A percentile compares a stretch with the other conserved stretches of the same genome.
These are phyloP conservation scores for Colletotrichum brevisporum DNA, from an alignment of 2,329 filamentous ascomycete species.

Conservation along the genomic window DNA sequence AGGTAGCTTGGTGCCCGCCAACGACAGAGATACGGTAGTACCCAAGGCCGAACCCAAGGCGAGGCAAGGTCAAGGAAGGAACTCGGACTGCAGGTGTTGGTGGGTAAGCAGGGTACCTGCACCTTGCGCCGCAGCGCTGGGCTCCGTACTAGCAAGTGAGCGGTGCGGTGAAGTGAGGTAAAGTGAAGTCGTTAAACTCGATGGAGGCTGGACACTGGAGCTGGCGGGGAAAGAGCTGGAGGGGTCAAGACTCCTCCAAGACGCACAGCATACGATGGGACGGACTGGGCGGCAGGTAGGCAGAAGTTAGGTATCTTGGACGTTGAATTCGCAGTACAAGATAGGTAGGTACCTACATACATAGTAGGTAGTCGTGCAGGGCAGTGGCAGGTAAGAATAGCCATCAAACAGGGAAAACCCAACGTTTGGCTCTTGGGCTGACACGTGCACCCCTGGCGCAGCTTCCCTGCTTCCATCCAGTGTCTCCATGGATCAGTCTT, in stretches of 20 bases:
- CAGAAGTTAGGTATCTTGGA: too few species aligned
- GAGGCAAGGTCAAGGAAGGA: constrained; percentile 12
- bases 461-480: constrained; percentile 16
- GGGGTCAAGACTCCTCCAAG: constrained; percentile 13
- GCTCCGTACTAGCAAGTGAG: neutral
- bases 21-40: too few species aligned
- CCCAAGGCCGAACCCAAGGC: neutral
- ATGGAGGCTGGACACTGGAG: too few species aligned
- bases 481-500: neutral
- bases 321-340: too few species aligned
- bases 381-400: constrained; percentile 37
- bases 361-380: neutral
- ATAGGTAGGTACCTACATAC: too few species aligned
- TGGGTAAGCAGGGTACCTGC: constrained; percentile 29
- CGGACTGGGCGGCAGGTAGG: constrained; percentile 6
- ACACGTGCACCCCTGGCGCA: constrained; percentile 41
- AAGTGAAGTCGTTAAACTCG: neutral
- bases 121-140: neutral
- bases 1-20: too few species aligned
- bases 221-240: constrained; percentile 9
- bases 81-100: constrained; percentile 34
- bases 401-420: constrained; percentile 33
- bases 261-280: neutral
- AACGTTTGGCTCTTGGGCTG: constrained; percentile 39
- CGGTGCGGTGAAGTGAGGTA: neutral